Evolutionary conservation across 768 basidiomycete genomes (phyloP).

Genomic region (Suillus discolor): DNA sequence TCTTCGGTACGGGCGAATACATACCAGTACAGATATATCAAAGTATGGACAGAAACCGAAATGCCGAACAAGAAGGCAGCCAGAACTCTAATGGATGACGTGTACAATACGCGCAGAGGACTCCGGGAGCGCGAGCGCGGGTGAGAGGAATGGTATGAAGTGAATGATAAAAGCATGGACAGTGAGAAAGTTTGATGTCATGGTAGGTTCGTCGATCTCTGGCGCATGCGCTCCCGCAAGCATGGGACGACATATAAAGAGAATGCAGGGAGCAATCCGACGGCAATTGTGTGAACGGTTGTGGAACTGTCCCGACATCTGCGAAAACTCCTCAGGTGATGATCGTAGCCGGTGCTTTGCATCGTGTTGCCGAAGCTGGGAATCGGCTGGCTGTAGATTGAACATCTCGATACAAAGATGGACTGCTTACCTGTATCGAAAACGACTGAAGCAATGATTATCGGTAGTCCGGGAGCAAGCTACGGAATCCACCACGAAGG

Average conservation of each 20-base stretch:
- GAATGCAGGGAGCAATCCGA: too few species aligned
- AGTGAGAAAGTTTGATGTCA: background rate
- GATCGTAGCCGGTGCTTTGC: constrained; percentile 40
- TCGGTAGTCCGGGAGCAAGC: background rate
- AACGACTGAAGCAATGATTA: background rate
- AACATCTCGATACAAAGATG: background rate
- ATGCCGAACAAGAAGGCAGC: background rate
- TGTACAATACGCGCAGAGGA: background rate
- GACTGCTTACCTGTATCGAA: background rate
- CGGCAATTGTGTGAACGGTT: background rate
- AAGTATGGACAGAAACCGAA: background rate
- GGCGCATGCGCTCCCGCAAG: constrained; percentile 5
- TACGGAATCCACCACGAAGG: background rate
- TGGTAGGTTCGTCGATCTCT: constrained; percentile 15
- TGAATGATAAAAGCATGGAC: background rate
- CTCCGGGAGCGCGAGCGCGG: too few species aligned
- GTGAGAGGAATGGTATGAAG: background rate
- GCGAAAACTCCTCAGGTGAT: constrained; percentile 17
- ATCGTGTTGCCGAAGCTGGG: constrained; percentile 32
- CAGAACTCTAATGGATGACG: background rate
- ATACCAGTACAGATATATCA: background rate
- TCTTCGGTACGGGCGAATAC: background rate
- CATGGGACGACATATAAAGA: background rate
- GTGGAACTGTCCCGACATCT: background rate
- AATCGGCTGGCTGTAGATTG: background rate